phyloP scores from a whole-genome alignment of 495 filamentous ascomycete genomes.

The Aspergillus saccharolyticus region DNA sequence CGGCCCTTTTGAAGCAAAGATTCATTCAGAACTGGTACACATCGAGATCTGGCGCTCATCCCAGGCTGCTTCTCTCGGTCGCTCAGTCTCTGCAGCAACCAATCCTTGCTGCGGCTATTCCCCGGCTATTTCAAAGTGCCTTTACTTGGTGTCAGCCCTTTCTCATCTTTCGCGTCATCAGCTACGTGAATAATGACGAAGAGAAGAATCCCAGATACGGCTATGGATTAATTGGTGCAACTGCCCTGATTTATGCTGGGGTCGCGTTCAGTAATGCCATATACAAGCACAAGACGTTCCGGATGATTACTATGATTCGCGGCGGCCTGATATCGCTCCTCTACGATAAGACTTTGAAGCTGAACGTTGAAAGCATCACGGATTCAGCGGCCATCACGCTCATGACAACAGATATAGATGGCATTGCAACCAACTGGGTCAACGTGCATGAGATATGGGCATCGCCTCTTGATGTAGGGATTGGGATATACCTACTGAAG shows the following conservation, averaged over 20 bases:
- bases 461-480: conserved; percentile 41
- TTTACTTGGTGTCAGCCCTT: conserved; percentile 54
- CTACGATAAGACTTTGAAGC: conserved; percentile 35
- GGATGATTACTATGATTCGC: conserved; percentile 43
- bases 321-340: conserved; percentile 45
- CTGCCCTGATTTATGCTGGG: conserved; percentile 46
- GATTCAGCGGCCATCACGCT: conserved; percentile 46
- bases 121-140: conserved; percentile 41
- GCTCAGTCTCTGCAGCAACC: too few relatives aligned
- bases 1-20: too few relatives aligned
- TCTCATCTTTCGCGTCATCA: conserved; percentile 40
- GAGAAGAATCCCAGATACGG: conserved; percentile 20
- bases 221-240: conserved; percentile 51
- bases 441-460: conserved; percentile 44
- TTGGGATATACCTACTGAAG: conserved; percentile 46
- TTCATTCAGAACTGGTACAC: too few relatives aligned
- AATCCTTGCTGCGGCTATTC: conserved; percentile 24
- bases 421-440: conserved; percentile 27
- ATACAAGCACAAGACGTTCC: conserved; percentile 43
- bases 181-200: conserved; percentile 15
- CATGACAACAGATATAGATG: conserved; percentile 48
- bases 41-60: too few relatives aligned
- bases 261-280: conserved; percentile 44
- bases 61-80: too few relatives aligned
- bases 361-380: conserved; percentile 15